phyloP scores from a whole-genome alignment of 495 filamentous ascomycete species.

The Daldinia loculata region DNA sequence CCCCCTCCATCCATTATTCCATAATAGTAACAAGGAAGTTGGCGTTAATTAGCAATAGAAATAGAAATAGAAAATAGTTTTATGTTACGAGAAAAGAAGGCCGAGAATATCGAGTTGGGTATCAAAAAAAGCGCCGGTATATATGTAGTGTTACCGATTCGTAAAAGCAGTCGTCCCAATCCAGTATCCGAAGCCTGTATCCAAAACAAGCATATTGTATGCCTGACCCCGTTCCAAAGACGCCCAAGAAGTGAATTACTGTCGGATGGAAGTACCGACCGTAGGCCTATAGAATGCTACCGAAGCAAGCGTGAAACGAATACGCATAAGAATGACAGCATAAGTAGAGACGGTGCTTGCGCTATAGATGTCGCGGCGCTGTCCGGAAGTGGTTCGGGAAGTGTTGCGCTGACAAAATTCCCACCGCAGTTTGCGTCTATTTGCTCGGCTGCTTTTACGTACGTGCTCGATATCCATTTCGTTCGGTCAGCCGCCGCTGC shows the following conservation, averaged over 20 bases:
- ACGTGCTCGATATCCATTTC: conserved; percentile 66
- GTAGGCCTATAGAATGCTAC: conserved; percentile 1
- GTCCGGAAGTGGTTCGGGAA: conserved; percentile 54
- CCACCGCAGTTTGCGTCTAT: conserved; percentile 73
- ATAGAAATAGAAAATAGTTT: conserved; percentile 11
- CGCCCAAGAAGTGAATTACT: conserved; percentile 28
- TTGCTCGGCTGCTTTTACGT: conserved; percentile 68
- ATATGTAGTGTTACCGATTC: conserved; percentile 28
- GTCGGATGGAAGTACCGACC: not conserved
- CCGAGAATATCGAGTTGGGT: conserved; percentile 29
- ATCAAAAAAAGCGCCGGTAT: conserved; percentile 37
- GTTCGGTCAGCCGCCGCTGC: conserved; percentile 65
- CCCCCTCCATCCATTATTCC: conserved; percentile 8
- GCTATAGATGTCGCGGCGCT: conserved; percentile 26
- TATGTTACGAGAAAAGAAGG: conserved; percentile 5
- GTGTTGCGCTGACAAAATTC: conserved; percentile 66
- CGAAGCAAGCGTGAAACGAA: conserved; percentile 26
- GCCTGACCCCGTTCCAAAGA: conserved; percentile 25
- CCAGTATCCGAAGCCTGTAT: conserved; percentile 26
- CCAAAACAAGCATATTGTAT: conserved; percentile 14
- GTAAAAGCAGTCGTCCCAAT: conserved; percentile 32
- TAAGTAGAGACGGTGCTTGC: conserved; percentile 34
- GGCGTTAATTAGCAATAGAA: conserved; percentile 12
- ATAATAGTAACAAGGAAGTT: not conserved
- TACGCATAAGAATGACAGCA: conserved; percentile 31